These are phyloP conservation scores for Podospora comata DNA, from an alignment of 495 filamentous ascomycete genomes.

Conservation along the genomic window DNA sequence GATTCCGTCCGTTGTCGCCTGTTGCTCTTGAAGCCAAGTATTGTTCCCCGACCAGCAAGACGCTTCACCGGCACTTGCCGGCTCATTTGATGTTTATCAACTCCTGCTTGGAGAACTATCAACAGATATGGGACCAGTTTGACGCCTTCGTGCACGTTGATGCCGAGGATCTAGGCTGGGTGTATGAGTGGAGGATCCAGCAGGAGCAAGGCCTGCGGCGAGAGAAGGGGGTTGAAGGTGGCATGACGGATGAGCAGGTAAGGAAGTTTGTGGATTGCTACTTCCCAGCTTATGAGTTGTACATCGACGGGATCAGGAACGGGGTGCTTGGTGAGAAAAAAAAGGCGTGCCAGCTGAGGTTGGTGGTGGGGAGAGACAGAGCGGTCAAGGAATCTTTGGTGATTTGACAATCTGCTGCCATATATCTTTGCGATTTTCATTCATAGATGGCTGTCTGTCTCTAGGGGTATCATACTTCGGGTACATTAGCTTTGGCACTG, in stretches of 20 bases:
- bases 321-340: constrained; percentile 55
- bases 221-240: constrained; percentile 48
- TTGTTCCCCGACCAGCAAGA: constrained; percentile 44
- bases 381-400: constrained; percentile 56
- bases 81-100: constrained; percentile 74
- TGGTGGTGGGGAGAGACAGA: constrained; percentile 68
- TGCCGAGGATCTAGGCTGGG: constrained; percentile 68
- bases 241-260: constrained; percentile 67
- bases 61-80: constrained; percentile 56
- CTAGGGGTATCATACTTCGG: neutral
- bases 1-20: constrained; percentile 66
- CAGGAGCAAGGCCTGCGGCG: constrained; percentile 69
- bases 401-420: constrained; percentile 39
- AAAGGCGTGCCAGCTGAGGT: constrained; percentile 59
- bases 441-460: neutral
- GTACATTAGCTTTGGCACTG: neutral
- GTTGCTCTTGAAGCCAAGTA: constrained; percentile 52
- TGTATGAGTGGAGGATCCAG: constrained; percentile 84
- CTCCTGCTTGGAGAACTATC: constrained; percentile 63
- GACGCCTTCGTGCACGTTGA: constrained; percentile 89
- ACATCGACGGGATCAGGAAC: constrained; percentile 60
- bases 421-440: neutral
- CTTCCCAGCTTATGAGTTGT: constrained; percentile 67
- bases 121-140: constrained; percentile 66
- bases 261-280: constrained; percentile 54